Evolutionary conservation across 768 basidiomycete species (phyloP).

Genomic region (Trametes gibbosa): DNA sequence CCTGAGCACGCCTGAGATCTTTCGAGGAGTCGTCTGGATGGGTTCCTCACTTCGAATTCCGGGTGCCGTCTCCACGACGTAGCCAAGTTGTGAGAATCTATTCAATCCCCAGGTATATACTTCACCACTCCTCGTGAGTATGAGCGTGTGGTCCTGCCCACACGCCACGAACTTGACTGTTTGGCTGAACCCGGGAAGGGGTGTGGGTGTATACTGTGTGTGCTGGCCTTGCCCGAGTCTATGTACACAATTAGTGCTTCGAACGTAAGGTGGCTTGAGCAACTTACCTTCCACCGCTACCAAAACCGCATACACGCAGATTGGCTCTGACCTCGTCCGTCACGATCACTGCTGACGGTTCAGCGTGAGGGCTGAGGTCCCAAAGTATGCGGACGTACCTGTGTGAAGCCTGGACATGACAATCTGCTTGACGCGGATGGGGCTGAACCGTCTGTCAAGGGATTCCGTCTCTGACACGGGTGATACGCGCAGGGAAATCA

Average conservation of each 20-base stretch:
- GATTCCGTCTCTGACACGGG: conserved; percentile 17
- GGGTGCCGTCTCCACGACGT: conserved; percentile 59
- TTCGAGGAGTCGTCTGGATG: conserved; percentile 73
- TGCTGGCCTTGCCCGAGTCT: conserved; percentile 76
- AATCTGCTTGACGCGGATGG: conserved; percentile 61
- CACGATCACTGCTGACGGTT: conserved; percentile 45
- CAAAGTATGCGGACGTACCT: conserved; percentile 38
- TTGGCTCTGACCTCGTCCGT: conserved; percentile 75
- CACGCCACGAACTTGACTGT: conserved; percentile 68
- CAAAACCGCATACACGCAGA: conserved; percentile 85
- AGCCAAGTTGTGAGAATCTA: conserved; percentile 86
- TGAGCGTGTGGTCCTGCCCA: conserved; percentile 94
- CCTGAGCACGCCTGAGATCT: conserved; percentile 71
- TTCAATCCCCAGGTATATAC: conserved; percentile 91
- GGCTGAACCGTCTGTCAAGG: conserved; percentile 53
- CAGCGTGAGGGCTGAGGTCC: background rate
- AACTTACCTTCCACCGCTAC: conserved; percentile 75
- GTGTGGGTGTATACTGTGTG: conserved; percentile 66
- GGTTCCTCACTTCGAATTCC: conserved; percentile 55
- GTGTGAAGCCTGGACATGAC: conserved; percentile 90
- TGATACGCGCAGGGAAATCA: conserved; percentile 14
- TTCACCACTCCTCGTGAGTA: conserved; percentile 76
- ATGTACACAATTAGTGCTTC: background rate
- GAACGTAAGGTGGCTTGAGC: background rate
- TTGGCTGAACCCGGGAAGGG: conserved; percentile 50